phyloP scores from a whole-genome alignment of 2,329 filamentous ascomycete genomes.

The Curvularia verruculosa region DNA sequence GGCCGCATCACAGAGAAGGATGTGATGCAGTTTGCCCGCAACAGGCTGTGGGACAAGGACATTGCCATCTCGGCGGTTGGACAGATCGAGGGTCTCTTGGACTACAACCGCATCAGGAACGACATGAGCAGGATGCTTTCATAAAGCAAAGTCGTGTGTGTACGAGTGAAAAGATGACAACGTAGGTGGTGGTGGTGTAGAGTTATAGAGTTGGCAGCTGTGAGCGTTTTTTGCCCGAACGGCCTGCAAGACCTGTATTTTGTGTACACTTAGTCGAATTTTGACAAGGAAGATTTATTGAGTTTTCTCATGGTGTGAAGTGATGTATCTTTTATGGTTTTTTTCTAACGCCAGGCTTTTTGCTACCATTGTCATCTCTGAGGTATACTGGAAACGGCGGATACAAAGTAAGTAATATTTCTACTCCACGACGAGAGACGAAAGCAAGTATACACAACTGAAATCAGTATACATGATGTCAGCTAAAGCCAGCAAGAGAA shows the following conservation, averaged over 20 bases:
- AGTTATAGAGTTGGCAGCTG: slow-evolving; percentile 24
- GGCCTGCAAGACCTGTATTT: slow-evolving; percentile 35
- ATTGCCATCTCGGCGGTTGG: slow-evolving; percentile 92
- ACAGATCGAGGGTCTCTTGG: slow-evolving; percentile 80
- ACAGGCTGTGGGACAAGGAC: slow-evolving; percentile 97
- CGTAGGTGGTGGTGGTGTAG: slow-evolving; percentile 11
- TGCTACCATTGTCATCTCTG: background rate
- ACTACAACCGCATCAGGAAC: slow-evolving; percentile 79
- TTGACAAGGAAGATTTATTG: slow-evolving; percentile 38
- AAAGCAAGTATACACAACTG: background rate
- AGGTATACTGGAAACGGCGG: too few relatives aligned
- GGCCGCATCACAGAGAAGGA: slow-evolving; percentile 91
- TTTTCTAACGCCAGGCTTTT: background rate
- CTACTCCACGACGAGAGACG: background rate
- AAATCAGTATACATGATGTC: too few relatives aligned
- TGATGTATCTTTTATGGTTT: background rate
- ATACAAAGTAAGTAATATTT: background rate
- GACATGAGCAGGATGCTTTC: slow-evolving; percentile 81
- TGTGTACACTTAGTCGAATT: slow-evolving; percentile 44
- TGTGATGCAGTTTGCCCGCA: slow-evolving; percentile 94
- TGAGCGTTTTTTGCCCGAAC: slow-evolving; percentile 13
- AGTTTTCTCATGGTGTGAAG: background rate
- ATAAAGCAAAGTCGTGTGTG: slow-evolving; percentile 22
- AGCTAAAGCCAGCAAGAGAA: too few relatives aligned
- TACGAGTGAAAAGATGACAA: background rate